Percentiles rank a stretch among this genome's conserved stretches.
These are phyloP conservation scores for Paraglomus brasilianum DNA, from an alignment of 192 early-diverging fungal genomes.

Conservation along the genomic window DNA sequence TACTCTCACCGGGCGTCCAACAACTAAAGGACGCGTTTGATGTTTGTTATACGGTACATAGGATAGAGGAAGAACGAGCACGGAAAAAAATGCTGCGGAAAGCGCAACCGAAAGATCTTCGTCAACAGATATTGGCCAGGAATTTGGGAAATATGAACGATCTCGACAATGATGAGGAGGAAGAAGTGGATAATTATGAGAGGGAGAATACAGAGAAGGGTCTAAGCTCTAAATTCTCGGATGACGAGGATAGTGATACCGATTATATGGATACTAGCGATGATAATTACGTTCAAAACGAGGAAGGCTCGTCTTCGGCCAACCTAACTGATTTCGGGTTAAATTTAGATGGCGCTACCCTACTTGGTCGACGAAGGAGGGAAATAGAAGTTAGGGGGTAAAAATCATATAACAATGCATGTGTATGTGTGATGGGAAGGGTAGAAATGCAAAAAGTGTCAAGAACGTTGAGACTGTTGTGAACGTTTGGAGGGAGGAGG, in stretches of 20 bases:
- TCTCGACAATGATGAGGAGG: slow-evolving; percentile 29
- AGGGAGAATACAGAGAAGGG: too few species aligned
- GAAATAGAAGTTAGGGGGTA: neutral
- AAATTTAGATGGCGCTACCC: slow-evolving; percentile 40
- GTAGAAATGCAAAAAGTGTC: too few species aligned
- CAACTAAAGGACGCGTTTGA: slow-evolving; percentile 73
- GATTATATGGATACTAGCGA: too few species aligned
- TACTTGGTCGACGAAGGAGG: slow-evolving; percentile 41
- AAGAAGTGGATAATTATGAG: neutral
- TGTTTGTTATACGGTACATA: slow-evolving; percentile 73
- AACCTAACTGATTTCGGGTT: slow-evolving; percentile 35
- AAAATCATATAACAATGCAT: too few species aligned
- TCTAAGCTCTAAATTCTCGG: neutral
- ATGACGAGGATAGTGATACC: too few species aligned
- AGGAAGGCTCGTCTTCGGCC: neutral
- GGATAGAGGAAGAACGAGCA: slow-evolving; percentile 64
- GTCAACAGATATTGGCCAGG: slow-evolving; percentile 20
- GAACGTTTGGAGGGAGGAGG: too few species aligned
- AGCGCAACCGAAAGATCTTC: neutral
- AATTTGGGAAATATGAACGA: slow-evolving; percentile 11
- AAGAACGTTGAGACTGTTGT: too few species aligned
- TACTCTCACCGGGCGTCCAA: slow-evolving; percentile 52
- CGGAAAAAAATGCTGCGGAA: slow-evolving; percentile 32
- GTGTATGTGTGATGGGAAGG: too few species aligned
- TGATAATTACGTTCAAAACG: neutral